Evolutionary conservation across 2,329 filamentous ascomycete species (phyloP).

Genomic region (Drechslera avenae): DNA sequence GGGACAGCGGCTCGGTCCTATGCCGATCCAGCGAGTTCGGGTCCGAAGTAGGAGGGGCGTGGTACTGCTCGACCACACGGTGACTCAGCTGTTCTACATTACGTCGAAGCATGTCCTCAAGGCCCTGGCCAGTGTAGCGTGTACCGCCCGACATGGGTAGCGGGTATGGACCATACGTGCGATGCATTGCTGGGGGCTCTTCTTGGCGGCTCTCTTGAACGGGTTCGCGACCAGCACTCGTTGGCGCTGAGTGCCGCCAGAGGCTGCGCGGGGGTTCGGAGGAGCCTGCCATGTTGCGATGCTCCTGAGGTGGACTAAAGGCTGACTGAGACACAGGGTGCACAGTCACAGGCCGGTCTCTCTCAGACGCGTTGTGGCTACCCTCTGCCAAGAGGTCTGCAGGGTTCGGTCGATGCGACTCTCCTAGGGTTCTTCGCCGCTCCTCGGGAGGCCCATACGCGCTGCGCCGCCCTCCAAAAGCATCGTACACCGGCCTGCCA

Average conservation of each 20-base stretch:
- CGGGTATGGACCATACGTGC: constrained; percentile 40
- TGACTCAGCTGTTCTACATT: constrained; percentile 41
- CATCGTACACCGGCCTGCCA: constrained; percentile 29
- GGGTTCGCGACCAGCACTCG: constrained; percentile 32
- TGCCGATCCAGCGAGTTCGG: constrained; percentile 43
- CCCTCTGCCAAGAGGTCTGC: constrained; percentile 39
- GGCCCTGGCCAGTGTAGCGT: constrained; percentile 28
- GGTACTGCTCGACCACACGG: constrained; percentile 46
- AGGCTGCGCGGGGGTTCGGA: constrained; percentile 32
- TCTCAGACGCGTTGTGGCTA: constrained; percentile 26
- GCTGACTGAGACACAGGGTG: constrained; percentile 47
- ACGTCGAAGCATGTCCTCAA: constrained; percentile 42
- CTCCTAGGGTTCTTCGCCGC: constrained; percentile 43
- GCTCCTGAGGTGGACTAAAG: constrained; percentile 45
- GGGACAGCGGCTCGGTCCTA: constrained; percentile 41
- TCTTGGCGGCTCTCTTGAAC: constrained; percentile 35
- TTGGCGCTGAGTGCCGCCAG: constrained; percentile 40
- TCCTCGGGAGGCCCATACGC: constrained; percentile 40
- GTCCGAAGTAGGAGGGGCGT: constrained; percentile 48
- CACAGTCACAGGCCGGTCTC: constrained; percentile 46
- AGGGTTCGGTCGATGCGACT: constrained; percentile 43
- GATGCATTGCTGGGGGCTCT: constrained; percentile 36
- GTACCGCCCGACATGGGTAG: constrained; percentile 28
- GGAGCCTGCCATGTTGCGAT: constrained; percentile 22
- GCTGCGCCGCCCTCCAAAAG: constrained; percentile 31